Base-by-base conservation (phyloP, 2,329 filamentous ascomycete species). In the Colletotrichum sansevieriae region DNA sequence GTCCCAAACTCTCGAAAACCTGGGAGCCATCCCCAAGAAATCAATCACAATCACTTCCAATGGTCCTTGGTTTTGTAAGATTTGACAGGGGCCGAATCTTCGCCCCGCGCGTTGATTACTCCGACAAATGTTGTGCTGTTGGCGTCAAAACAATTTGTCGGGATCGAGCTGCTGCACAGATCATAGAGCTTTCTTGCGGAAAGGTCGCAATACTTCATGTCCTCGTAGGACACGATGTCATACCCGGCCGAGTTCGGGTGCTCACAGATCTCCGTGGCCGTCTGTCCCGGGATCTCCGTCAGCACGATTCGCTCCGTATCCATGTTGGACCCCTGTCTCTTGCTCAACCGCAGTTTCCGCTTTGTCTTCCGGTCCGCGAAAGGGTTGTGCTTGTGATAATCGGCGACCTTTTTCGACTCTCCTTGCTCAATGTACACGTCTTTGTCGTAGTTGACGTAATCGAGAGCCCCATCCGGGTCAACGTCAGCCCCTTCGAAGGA, bases 401-500 rank as follows among this genome's bases (percentile, higher is more conserved):
- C 41, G 11, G 4, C 12, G 7, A 25, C 57, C 1, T 49, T 22
- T 2, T 12, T 22, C 3, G 49, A 22, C 43, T 62, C 63, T 47
- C 65, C 68, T 43, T 62, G 65, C 35, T 63, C 20, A 11, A 63
- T 22, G 62, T 46, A 65, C 35, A 70, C 66, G 11, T 58, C 29
- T 54, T 70, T 71, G n/a, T 72, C 52, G 51, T 63, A 65, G n/a
- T 65, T 65, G 20, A 69, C 8, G 41, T 56, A 58, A 52, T 73
- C 68, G 13, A 72, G 63, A 33, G 72, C 71, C 22, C 60, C 58
- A 25, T 71, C 69, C 1, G 71, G 65, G 3, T 67, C n/a, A 47
- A 71, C 55, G n/a, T 72, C 66, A 1, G 54, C 43, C 3, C 71
- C 71, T 9, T 71, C 49, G 9, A 46, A 60, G 10, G 41, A 13